phyloP scores from a whole-genome alignment of 495 filamentous ascomycete genomes.

The Chaetomium tenue region DNA sequence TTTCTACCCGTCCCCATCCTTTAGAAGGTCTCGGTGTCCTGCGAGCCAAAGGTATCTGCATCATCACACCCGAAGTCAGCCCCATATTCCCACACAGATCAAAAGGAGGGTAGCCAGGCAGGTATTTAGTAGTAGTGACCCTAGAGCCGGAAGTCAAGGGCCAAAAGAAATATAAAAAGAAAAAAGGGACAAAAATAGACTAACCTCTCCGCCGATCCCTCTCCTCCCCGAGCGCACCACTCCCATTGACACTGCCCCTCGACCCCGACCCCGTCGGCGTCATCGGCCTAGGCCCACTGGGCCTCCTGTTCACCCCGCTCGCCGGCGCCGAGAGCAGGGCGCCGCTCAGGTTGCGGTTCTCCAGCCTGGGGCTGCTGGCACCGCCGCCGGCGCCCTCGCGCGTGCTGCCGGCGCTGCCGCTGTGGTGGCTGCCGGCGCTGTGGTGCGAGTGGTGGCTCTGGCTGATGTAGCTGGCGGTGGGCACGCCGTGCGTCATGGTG shows the following conservation, averaged over 20 bases:
- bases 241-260: constrained; percentile 15
- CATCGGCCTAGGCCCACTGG: constrained; percentile 54
- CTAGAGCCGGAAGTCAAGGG: too few relatives aligned
- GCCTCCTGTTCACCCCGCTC: constrained; percentile 41
- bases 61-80: neutral
- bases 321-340: constrained; percentile 17
- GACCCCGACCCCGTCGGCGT: constrained; percentile 42
- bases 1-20: neutral
- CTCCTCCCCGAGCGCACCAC: constrained; percentile 27
- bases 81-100: neutral
- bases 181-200: constrained; percentile 22
- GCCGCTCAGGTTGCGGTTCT: constrained; percentile 50
- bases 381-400: constrained; percentile 29
- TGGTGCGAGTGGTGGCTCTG: constrained; percentile 21
- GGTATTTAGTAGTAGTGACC: neutral
- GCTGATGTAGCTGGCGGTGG: constrained; percentile 38
- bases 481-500: constrained; percentile 46
- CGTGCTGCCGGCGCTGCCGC: neutral
- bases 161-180: neutral
- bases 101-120: neutral
- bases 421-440: neutral
- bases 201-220: constrained; percentile 49
- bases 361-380: constrained; percentile 40
- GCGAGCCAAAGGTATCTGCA: constrained; percentile 55
- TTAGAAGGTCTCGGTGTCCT: constrained; percentile 57